Base-by-base conservation (phyloP, 1,284 basidiomycete genomes). In the Ganoderma sinense region DNA sequence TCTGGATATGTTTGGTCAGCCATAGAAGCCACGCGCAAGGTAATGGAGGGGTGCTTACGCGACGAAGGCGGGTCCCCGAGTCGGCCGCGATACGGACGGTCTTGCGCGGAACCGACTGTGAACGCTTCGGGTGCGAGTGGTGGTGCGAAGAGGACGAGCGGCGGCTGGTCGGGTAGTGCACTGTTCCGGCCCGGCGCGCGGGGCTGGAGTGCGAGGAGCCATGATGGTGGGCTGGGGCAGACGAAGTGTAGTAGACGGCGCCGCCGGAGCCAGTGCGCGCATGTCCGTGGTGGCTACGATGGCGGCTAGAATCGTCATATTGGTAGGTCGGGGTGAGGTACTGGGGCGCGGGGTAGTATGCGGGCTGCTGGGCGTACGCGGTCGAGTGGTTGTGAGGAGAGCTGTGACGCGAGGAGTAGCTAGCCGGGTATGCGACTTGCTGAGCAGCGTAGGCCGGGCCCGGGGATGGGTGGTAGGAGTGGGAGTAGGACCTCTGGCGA, bases 401-500 rank as follows among this genome's bases (percentile, higher is more conserved):
- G 51, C 62, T 48, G 53, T 71, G 71, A 36, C 63, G 45, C 39
- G 74, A 67, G 66, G n/a, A 36, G 51, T 29, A 41, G 43, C 68
- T 64, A 61, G 68, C 63, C 43, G 73, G 70, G 73, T 74, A 74
- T 63, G 70, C 66, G 16, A 73, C 48, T 60, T n/a, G n/a, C n/a
- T 64, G 70, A 39, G 67, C 64, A 48, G n/a, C 36, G 6, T 66
- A 56, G 20, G 62, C 36, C 13, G 67, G 48, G 13, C 23, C n/a
- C n/a, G n/a, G n/a, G n/a, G 48, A 4, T 0, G 48, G 70, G 20
- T 66, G 56, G 66, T 71, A 69, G 63, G 74, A 69, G 58, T 72
- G 70, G 40, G 78, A 78, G 63, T 74, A 70, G 10, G 74, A 68
- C 62, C 76, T 68, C 45, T 68, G 59, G 65, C 69, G 75, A 62